Base-by-base conservation (phyloP, 768 basidiomycete species). In the Auricularia heimuer region DNA sequence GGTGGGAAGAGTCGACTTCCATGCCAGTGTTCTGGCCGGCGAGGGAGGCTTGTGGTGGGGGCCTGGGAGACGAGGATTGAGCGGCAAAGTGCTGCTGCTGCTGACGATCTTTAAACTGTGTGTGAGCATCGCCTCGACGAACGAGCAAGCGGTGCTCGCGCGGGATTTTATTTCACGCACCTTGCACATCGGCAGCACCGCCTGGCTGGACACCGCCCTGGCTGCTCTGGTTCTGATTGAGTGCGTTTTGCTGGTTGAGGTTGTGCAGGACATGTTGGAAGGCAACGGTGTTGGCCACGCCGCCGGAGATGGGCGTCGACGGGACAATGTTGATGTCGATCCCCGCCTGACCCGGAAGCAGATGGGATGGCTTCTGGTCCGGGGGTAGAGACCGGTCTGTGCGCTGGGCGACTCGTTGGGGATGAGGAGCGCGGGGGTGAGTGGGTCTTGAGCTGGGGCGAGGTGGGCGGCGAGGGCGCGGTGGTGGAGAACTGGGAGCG, bases 251-350 rank as follows among this genome's bases (percentile, higher is more conserved):
- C 36, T 83, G 82, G 68, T 79, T 77, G 62, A 87, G 76, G 18
- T 80, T 79, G 66, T 80, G 73, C 68, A 82, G 73, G 61, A 79
- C 77, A 42, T 78, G 76, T 68, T 82, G 81, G 78, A 86, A 88
- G 47, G 82, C 79, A 44, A 77, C 80, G 65, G 80, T 78, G 10
- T 76, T 75, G 44, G 76, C 76, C 34, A 77, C 80, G 42, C 77
- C 85, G 54, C 85, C 86, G 66, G 82, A 83, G 64, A 93, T 80
- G 7, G 91, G 91, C 3, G 91, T 93, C 24, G 90, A 89, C 51
- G 91, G 91, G 6, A 92, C 89, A 67, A 93, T 86, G 71, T 90
- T 84, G 66, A 93, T 80, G 62, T 82, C 82, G 0, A 88, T 89
- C 0, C 87, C 85, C 18, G 77, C 75, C 8, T 76, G 37, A 37